Evolutionary conservation across 495 filamentous ascomycete genomes (phyloP).

Genomic region (Bathelium albidoporum): DNA sequence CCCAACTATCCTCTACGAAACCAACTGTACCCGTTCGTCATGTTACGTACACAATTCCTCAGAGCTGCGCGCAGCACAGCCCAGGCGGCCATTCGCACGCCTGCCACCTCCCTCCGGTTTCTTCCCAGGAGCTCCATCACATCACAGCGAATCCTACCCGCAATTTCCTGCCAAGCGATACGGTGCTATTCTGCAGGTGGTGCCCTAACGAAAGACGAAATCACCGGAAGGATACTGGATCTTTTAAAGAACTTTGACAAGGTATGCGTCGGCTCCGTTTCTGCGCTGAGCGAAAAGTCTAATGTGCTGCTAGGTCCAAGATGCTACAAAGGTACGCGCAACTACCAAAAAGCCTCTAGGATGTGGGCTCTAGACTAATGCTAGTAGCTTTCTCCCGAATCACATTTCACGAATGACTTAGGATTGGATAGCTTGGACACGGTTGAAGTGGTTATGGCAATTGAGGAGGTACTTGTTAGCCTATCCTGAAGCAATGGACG

Average conservation of each 20-base stretch:
- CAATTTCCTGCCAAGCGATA: conserved; percentile 48
- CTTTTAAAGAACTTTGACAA: conserved; percentile 94
- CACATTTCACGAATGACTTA: conserved; percentile 93
- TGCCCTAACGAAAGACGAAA: conserved; percentile 67
- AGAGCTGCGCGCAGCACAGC: conserved; percentile 46
- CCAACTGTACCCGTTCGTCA: conserved; percentile 32
- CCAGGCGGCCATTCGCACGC: conserved; percentile 41
- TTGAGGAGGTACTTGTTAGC: conserved; percentile 73
- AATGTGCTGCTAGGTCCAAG: conserved; percentile 1
- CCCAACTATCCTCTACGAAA: neutral
- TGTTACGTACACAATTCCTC: conserved; percentile 77
- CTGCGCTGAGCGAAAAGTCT: neutral
- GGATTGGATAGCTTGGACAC: conserved; percentile 95
- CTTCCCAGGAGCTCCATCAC: conserved; percentile 45
- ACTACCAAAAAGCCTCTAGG: neutral
- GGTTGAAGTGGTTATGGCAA: conserved; percentile 99
- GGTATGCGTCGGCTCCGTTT: conserved; percentile 43
- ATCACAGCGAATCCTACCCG: conserved; percentile 45
- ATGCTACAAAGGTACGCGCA: conserved; percentile 3
- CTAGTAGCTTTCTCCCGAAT: conserved; percentile 59
- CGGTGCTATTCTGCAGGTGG: conserved; percentile 79
- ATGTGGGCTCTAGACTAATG: conserved; percentile 6
- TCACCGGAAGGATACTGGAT: conserved; percentile 86
- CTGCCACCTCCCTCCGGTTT: conserved; percentile 45
- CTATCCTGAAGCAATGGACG: conserved; percentile 11